phyloP scores from a whole-genome alignment of 1,284 basidiomycete species.

The Ganoderma resinaceum region DNA sequence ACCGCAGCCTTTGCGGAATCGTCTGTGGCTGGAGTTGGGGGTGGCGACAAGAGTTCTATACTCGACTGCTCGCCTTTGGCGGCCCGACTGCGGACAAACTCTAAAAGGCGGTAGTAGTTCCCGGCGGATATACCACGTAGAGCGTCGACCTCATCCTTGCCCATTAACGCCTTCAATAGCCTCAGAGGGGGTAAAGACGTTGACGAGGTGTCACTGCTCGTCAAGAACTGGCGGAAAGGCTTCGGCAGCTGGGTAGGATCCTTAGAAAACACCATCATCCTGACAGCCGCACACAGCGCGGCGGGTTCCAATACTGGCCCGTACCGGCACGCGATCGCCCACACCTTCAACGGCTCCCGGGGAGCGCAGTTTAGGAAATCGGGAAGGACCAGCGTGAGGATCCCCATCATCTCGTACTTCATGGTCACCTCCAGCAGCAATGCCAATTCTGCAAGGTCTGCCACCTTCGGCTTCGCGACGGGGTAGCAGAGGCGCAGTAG shows the following conservation, averaged over 20 bases:
- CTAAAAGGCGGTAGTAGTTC: slow-evolving; percentile 18
- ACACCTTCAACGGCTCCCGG: not conserved
- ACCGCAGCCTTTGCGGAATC: no score
- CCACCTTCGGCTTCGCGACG: not conserved
- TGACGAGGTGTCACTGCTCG: not conserved
- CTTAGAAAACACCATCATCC: not conserved
- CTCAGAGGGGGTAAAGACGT: not conserved
- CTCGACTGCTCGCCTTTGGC: not conserved
- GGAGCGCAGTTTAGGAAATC: not conserved
- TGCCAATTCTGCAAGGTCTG: not conserved
- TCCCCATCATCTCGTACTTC: slow-evolving; percentile 8
- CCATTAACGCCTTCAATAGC: not conserved
- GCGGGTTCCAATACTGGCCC: not conserved
- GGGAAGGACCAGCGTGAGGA: not conserved
- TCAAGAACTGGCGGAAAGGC: not conserved
- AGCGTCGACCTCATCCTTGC: not conserved
- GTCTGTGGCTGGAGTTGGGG: not conserved
- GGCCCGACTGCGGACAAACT: not conserved
- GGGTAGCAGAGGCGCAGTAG: slow-evolving; percentile 11
- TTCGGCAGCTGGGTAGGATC: not conserved
- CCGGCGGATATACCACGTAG: slow-evolving; percentile 20
- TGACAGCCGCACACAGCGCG: not conserved
- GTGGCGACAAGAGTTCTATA: not conserved
- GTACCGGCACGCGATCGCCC: not conserved
- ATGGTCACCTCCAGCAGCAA: not conserved